phyloP scores from a whole-genome alignment of 148 eudicot species.

The Rhododendron kiyosumense region DNA sequence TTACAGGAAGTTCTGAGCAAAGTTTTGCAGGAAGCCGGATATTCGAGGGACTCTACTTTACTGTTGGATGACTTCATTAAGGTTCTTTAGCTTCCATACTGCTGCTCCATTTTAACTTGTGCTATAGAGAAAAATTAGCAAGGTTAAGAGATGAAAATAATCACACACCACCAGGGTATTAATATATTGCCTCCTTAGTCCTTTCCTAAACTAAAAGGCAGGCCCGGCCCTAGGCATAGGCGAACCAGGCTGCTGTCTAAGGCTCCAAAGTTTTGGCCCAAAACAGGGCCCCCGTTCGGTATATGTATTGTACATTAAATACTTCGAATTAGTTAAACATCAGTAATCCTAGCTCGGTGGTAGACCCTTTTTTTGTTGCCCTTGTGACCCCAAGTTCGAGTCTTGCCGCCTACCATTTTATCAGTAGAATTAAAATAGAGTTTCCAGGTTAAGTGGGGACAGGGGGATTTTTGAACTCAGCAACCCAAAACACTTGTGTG shows the following conservation, averaged over 20 bases:
- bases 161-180: not conserved
- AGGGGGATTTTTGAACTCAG: too few species aligned
- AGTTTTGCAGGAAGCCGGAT: conserved; percentile 77
- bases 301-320: too few species aligned
- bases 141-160: not conserved
- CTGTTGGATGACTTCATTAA: conserved; percentile 70
- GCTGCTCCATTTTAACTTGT: not conserved
- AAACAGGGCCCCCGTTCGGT: too few species aligned
- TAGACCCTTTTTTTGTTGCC: too few species aligned
- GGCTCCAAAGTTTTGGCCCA: not conserved
- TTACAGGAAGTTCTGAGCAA: conserved; percentile 62
- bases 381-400: too few species aligned
- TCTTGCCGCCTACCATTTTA: too few species aligned
- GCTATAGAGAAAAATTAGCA: too few species aligned
- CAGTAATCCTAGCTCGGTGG: too few species aligned
- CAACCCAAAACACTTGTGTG: too few species aligned
- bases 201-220: not conserved
- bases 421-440: too few species aligned
- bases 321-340: too few species aligned
- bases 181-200: not conserved
- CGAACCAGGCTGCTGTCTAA: not conserved
- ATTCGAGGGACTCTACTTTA: conserved; percentile 60
- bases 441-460: too few species aligned
- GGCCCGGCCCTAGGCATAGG: not conserved
- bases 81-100: conserved; percentile 31